Evolutionary conservation across 352 stramenopile species (phyloP).

Genomic region (Blastocystis sp.): DNA sequence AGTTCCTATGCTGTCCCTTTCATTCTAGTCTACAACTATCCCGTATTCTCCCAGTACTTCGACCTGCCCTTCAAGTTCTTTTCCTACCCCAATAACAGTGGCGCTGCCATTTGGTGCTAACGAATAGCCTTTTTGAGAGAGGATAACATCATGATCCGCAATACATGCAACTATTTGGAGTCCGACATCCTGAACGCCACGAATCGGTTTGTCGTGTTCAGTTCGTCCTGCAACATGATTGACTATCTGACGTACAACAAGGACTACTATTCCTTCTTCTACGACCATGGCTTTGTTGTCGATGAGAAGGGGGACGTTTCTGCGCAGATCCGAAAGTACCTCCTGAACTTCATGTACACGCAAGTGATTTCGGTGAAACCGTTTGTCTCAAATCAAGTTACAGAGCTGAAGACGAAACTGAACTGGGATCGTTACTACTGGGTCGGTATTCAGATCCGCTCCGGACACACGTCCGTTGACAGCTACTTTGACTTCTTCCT

Average conservation of each 20-base stretch:
- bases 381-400: not conserved
- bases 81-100: not conserved
- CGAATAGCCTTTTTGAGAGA: not conserved
- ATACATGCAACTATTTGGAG: conserved; percentile 12
- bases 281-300: conserved; percentile 20
- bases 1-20: not conserved
- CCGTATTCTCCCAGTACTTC: conserved; percentile 28
- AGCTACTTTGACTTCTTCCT: conserved; percentile 12
- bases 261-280: conserved; percentile 7
- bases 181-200: not conserved
- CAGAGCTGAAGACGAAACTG: conserved; percentile 21
- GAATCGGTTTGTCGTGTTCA: no score
- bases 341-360: conserved; percentile 48
- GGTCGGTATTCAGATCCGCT: conserved; percentile 41
- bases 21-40: conserved; percentile 31
- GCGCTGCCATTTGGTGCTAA: not conserved
- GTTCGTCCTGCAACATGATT: no score
- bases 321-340: conserved; percentile 28
- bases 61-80: conserved; percentile 5
- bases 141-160: conserved; percentile 18
- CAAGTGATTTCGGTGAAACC: conserved; percentile 9
- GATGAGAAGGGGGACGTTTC: conserved; percentile 8
- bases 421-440: conserved; percentile 52
- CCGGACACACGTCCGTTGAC: conserved; percentile 33
- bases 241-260: not conserved